phyloP scores from a whole-genome alignment of 768 basidiomycete genomes.

The Dacryopinax primogenitus region DNA sequence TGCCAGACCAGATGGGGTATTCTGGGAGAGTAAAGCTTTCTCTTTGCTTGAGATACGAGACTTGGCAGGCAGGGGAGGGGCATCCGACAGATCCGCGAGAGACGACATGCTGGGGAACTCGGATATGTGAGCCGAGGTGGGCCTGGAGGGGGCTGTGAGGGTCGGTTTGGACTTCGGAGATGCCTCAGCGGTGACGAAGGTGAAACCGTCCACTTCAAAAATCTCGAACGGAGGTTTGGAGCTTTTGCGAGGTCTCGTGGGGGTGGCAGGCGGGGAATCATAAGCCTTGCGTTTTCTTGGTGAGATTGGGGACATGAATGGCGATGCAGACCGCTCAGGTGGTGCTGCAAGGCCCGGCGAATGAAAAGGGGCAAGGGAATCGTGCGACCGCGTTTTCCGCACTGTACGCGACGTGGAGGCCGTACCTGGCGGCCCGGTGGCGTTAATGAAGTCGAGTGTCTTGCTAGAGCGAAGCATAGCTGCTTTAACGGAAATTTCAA shows the following conservation, averaged over 20 bases:
- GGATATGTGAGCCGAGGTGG: background rate
- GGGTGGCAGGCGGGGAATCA: constrained; percentile 32
- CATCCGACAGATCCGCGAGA: background rate
- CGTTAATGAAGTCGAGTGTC: constrained; percentile 35
- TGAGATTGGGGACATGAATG: background rate
- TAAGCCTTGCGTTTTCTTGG: constrained; percentile 29
- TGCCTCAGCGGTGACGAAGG: background rate
- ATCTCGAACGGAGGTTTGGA: background rate
- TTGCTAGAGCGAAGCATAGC: constrained; percentile 84
- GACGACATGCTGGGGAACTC: background rate
- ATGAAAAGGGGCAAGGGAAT: background rate
- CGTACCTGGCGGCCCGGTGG: constrained; percentile 21
- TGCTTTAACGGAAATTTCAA: constrained; percentile 78
- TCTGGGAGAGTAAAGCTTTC: constrained; percentile 30
- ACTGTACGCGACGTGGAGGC: constrained; percentile 40
- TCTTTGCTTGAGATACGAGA: background rate
- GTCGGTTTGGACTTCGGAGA: too few species aligned
- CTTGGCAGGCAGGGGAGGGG: background rate
- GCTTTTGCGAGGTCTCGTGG: constrained; percentile 5
- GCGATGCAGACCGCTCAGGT: background rate
- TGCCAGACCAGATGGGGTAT: constrained; percentile 54
- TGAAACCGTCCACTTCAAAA: background rate
- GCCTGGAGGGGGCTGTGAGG: background rate
- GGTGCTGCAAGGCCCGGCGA: constrained; percentile 11
- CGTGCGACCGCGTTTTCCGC: background rate